Evolutionary conservation across 2,329 filamentous ascomycete species (phyloP), one percentile per base, ranked within the genome.

Genomic region (Fusarium xylarioides): DNA sequence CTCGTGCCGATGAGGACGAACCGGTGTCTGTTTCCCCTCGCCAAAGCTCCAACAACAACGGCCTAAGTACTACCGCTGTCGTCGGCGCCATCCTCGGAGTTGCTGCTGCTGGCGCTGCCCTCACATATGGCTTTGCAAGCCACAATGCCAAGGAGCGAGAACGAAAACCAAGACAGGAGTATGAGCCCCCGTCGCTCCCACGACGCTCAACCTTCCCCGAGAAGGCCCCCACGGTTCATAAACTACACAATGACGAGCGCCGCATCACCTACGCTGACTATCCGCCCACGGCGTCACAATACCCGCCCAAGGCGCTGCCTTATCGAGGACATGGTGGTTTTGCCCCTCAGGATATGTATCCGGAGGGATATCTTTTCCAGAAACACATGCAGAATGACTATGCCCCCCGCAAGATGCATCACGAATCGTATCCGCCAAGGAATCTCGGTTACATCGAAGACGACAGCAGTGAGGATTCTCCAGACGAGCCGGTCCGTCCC

Each of bases 81-180:
- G 86, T 96, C 50, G 93, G 94, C 12, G 92, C 93, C 12, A 85
- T 97, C 16, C 86, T 97, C 54, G 94, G 93, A 47, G 93, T 92
- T 37, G 93, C 93, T 21, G 93, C 93, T n/a, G 93, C 93, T 23
- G 92, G 84, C 19, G 85, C 84, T 30, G 85, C 84, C n/a, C 69
- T 89, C 28, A 86, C 93, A 15, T 97, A 96, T 81, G 91, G 90
- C 28, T 91, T 94, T 84, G 86, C 90, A 71, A 78, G 70, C 23
- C 74, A 71, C 84, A 86, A 90, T 71, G 76, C 73, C n/a, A 76
- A 71, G 35, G 75, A 78, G n/a, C 90, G 88, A 73, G 86, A 80
- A 49, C 83, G 79, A 35, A 79, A 81, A 63, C 80, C 81, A 11
- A 82, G 78, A 30, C 83, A 86, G 55, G 83, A 83, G 23, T 82